Evolutionary conservation across 108 stramenopile species (phyloP), one percentile per base, ranked within the genome.

Genomic region (Pseudonitzschia pungens): DNA sequence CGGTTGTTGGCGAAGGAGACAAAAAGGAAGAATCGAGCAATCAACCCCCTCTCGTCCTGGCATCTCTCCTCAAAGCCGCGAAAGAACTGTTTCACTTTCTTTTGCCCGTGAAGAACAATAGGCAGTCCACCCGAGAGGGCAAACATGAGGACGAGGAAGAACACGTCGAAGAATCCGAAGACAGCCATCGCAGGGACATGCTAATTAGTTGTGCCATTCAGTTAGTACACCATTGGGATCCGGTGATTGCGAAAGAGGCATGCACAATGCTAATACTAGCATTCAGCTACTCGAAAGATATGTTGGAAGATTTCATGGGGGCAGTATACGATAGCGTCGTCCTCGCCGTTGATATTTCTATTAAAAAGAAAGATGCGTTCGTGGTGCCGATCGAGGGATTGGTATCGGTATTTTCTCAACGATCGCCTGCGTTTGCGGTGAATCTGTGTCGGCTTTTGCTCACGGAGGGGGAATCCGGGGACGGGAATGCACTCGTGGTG

Each of bases 201-300:
- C 67, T 83, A 2, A 59, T 86, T 4, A 70, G 74, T n/a, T 77
- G 69, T 57, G 78, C 65, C n/a, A 74, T 87, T 44, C 78, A 76
- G 67, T 71, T 84, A 14, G 22, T 87, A 15, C 75, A 81, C 14
- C 83, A 84, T 36, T 22, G 56, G 27, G 60, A 83, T 42, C n/a
- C 24, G 12, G 45, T 32, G 5, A 74, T 86, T 45, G 76, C 59
- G 5, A 54, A 36, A 21, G 77, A 71, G 31, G 79, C 85, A 6
- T 71, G 81, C 2, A 65, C 75, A 1, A 50, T 86, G 26, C 59
- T 86, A 0, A 43, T 59, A 0, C 24, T 73, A 6, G 76, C 80
- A 1, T 77, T 80, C 44, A 36, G 75, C 42, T 83, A 83, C 55
- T 63, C 70, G n/a, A 36, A 64, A 14, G 60, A 78, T 5, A 77